Evolutionary conservation across 2,329 filamentous ascomycete species (phyloP), one percentile per base, ranked within the genome.

Genomic region (Colletotrichum zoysiae): DNA sequence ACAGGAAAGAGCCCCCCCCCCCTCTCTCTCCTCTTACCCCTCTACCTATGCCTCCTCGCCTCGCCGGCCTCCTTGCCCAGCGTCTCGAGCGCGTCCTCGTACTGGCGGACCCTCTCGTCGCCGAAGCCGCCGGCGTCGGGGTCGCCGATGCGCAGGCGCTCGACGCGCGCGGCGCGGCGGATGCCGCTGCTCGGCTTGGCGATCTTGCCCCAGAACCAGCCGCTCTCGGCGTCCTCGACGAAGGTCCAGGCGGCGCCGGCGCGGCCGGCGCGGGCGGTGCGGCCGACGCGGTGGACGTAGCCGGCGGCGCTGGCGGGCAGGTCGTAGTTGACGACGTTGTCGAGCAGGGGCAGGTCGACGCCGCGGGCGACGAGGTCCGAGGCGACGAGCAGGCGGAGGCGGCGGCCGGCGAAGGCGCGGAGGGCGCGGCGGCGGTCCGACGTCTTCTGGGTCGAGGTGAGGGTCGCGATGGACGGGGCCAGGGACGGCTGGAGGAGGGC

Each of bases 311-410:
- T 95, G 5, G 90, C 88, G 0, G 95, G 95, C 63, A 98, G 87
- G 79, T 98, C 95, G 84, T 98, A 98, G 83, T 97, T 98, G 81
- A 98, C 86, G 58, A 98, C 94, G 78, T 97, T 93, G 46, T 91
- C 90, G 58, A 98, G 88, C 58, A 89, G 87, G 0, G 90, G 89
- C 16, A 97, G 86, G 80, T 98, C 95, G 35, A 98, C 90, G 77
- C 95, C 96, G 74, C 95, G 93, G 2, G 95, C 94, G 1, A 96
- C 94, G n/a, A 97, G 92, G 79, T 98, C 95, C 0, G 96, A 97
- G 0, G 95, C 95, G 57, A 98, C 91, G 55, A 98, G 89, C 58
- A 97, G 90, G 8, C 91, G 90, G 35, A 93, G 81, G 70, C 88
- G 88, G 69, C 87, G 87, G 9, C 84, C 80, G 4, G 87, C 83